These are phyloP conservation scores for Aleurites moluccanus DNA, from an alignment of 441 rosid species.

Conservation along the genomic window DNA sequence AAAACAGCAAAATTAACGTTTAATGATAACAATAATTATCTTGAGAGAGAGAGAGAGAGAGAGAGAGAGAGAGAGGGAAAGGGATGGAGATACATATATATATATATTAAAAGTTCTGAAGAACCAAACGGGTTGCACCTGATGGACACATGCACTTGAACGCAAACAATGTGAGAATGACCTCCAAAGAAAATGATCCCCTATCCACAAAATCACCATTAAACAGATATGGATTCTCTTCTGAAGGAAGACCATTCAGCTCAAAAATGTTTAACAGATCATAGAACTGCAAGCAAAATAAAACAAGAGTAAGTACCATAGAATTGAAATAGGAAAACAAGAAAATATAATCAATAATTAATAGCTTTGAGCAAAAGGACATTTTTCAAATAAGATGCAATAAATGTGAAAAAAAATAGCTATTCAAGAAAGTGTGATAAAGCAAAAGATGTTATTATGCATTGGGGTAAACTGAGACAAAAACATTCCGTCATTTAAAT, in stretches of 20 bases:
- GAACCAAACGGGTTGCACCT: conserved; percentile 46
- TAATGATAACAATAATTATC: neutral
- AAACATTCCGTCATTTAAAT: neutral
- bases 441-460: neutral
- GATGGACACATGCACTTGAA: conserved; percentile 93
- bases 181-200: conserved; percentile 95
- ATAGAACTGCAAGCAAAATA: conserved; percentile 74
- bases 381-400: neutral
- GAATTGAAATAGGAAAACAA: conserved; percentile 5
- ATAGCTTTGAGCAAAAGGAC: conserved; percentile 16
- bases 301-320: conserved; percentile 11
- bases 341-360: conserved; percentile 14
- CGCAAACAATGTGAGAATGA: conserved; percentile 92
- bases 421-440: neutral
- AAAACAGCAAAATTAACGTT: neutral
- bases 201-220: conserved; percentile 99
- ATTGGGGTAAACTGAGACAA: neutral
- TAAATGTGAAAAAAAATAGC: neutral
- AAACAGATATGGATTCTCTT: conserved; percentile 91
- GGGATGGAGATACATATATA: too few relatives aligned
- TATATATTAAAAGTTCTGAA: neutral
- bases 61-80: neutral
- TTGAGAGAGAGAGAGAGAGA: too few relatives aligned
- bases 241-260: conserved; percentile 96
- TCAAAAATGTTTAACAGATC: conserved; percentile 91